phyloP scores from a whole-genome alignment of 106 monocot species.

The Acorus calamus region DNA sequence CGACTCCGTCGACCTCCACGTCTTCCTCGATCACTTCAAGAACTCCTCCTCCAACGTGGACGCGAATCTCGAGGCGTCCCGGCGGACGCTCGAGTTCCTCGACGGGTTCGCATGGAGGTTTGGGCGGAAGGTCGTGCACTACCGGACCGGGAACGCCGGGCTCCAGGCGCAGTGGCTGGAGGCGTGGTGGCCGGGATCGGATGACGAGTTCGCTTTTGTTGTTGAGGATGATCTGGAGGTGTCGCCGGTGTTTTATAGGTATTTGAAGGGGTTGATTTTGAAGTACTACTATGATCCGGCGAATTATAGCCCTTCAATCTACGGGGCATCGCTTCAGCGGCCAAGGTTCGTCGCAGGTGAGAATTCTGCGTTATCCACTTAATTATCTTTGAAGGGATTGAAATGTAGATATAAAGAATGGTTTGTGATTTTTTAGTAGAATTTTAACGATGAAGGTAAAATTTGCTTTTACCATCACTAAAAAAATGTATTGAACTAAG shows the following conservation, averaged over 20 bases:
- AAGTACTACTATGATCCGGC: slow-evolving; percentile 74
- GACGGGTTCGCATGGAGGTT: slow-evolving; percentile 56
- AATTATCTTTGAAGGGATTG: background rate
- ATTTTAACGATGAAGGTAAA: too few species aligned
- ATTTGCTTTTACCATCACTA: too few species aligned
- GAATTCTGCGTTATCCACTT: background rate
- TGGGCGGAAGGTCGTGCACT: slow-evolving; percentile 72
- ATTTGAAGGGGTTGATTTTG: slow-evolving; percentile 50
- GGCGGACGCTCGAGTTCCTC: slow-evolving; percentile 44
- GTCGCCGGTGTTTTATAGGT: slow-evolving; percentile 63
- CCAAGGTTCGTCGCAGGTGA: slow-evolving; percentile 93
- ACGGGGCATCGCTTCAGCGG: slow-evolving; percentile 86
- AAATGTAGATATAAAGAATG: too few species aligned
- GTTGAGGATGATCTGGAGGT: slow-evolving; percentile 98
- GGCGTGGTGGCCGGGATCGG: slow-evolving; percentile 94
- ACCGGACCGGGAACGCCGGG: slow-evolving; percentile 65
- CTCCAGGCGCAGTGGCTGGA: slow-evolving; percentile 97
- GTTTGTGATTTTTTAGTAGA: too few species aligned
- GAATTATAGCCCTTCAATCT: slow-evolving; percentile 63
- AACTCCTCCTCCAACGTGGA: slow-evolving; percentile 26
- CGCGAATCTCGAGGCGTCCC: slow-evolving; percentile 24
- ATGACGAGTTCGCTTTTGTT: slow-evolving; percentile 82
- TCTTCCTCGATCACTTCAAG: slow-evolving; percentile 62
- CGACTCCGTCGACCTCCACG: slow-evolving; percentile 64
- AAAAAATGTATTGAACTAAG: too few species aligned